A percentile compares a stretch with the other conserved stretches of the same genome.
Conservation (phyloP, 805 yeast species). For the Lachancea kluyveri region DNA sequence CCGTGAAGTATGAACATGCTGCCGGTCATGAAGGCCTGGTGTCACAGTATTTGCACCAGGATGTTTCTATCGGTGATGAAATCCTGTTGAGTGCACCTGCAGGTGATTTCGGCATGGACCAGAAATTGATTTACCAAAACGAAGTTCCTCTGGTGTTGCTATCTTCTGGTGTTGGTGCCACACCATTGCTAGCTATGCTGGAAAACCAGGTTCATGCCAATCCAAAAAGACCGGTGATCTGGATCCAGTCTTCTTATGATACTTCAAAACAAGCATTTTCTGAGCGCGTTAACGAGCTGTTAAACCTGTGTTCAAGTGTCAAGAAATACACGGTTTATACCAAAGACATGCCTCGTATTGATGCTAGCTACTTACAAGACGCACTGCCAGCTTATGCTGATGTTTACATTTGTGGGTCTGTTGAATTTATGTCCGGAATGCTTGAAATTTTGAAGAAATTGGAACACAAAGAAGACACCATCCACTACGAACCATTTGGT, state of each 20-base stretch:
- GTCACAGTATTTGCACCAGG: constrained; percentile 44
- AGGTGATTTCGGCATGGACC: constrained; percentile 42
- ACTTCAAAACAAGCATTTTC: constrained; percentile 22
- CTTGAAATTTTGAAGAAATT: constrained; percentile 16
- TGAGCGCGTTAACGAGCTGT: constrained; percentile 18
- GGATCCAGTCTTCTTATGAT: constrained; percentile 28
- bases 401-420: constrained; percentile 29
- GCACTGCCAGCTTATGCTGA: constrained; percentile 25
- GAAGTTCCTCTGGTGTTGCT: constrained; percentile 36
- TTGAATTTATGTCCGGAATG: constrained; percentile 26
- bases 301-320: constrained; percentile 11
- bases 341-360: constrained; percentile 20
- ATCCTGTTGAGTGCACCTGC: constrained; percentile 52
- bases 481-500: constrained; percentile 32
- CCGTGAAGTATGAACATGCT: constrained; percentile 43
- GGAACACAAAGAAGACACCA: constrained; percentile 18
- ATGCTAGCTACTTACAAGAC: constrained; percentile 17
- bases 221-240: constrained; percentile 25
- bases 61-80: constrained; percentile 41
- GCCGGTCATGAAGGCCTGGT: constrained; percentile 36
- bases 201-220: constrained; percentile 30
- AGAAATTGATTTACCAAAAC: constrained; percentile 24
- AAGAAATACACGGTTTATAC: constrained; percentile 19
- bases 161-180: constrained; percentile 63
- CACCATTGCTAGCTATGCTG: constrained; percentile 53